Percentiles rank a stretch among this genome's conserved stretches.
Conservation (phyloP, 2,329 filamentous ascomycete species). For the Gremmenia infestans region DNA sequence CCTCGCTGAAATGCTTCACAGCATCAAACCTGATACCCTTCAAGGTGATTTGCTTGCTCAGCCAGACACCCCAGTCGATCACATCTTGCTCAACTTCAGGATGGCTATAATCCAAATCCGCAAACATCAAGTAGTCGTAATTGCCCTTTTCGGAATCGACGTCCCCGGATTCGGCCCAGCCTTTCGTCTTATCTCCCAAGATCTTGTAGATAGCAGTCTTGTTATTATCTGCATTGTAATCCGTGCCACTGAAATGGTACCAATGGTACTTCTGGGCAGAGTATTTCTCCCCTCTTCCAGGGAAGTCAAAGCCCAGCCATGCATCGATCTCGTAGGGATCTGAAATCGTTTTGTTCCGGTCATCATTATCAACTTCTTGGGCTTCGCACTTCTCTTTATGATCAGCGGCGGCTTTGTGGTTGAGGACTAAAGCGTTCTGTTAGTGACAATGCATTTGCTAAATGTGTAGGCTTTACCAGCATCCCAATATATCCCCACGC, state of each 20-base stretch:
- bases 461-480: constrained; percentile 34
- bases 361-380: constrained; percentile 57
- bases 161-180: constrained; percentile 58
- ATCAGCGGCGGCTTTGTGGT: constrained; percentile 68
- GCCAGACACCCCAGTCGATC: constrained; percentile 63
- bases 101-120: constrained; percentile 62
- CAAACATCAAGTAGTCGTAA: constrained; percentile 68
- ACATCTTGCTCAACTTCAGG: constrained; percentile 61
- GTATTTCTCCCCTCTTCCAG: constrained; percentile 54
- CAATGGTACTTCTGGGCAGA: constrained; percentile 59
- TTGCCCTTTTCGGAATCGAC: constrained; percentile 58
- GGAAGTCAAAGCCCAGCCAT: constrained; percentile 64
- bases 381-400: constrained; percentile 56
- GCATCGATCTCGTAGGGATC: constrained; percentile 58
- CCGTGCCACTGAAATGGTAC: constrained; percentile 64
- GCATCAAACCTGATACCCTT: constrained; percentile 67
- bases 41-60: constrained; percentile 54
- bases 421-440: constrained; percentile 46
- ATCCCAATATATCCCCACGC: constrained; percentile 61
- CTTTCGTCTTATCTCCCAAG: constrained; percentile 52
- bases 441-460: background rate
- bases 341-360: constrained; percentile 51
- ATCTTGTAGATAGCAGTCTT: constrained; percentile 63
- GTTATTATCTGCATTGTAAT: constrained; percentile 53
- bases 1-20: constrained; percentile 64